Base-by-base conservation (phyloP, 2,329 filamentous ascomycete species). In the Talaromyces amestolkiae region DNA sequence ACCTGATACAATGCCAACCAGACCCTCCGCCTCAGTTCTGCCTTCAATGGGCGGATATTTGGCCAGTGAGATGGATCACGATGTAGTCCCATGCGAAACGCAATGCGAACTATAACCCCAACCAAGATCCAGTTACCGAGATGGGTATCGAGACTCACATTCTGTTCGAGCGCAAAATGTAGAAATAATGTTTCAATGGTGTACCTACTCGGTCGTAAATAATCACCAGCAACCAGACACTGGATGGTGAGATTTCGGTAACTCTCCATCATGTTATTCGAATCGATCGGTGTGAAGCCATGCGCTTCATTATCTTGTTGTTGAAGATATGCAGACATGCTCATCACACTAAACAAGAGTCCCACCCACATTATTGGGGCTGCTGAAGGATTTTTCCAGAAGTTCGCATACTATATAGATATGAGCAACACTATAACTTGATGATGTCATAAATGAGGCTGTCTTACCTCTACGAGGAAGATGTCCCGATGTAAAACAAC, bases 61-160 rank as follows among this genome's bases (percentile, higher is more conserved):
- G 62, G 49, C 45, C 65, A 67, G 56, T 67, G 56, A 8, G 61
- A 67, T 47, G 89, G 88, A 69, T 93, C 90, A 7, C 89, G 85
- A 72, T 93, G 89, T n/a, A 93, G 78, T 2, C 89, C 89, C 88
- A 92, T 91, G 71, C 89, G 92, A 77, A 92, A 88, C 5, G 89
- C 90, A 74, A 92, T 85, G 15, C 90, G 84, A 49, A 92, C 87
- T 3, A 89, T 89, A 13, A 89, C 87, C 2, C 89, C 90, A 4
- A 91, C 85, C 0, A 92, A 81, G 2, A 90, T 88, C 7, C 89
- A 91, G 75, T 93, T 65, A 6, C 58, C 58, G 15, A 51, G 39
- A 31, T 62, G 27, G 22, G 64, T 61, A 49, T 62, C 41, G n/a
- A 65, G 15, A 27, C 51, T 65, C 31, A 54, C 33, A 24, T 61